Base-by-base conservation (phyloP, 768 basidiomycete genomes). In the Amanita pallidorosea region DNA sequence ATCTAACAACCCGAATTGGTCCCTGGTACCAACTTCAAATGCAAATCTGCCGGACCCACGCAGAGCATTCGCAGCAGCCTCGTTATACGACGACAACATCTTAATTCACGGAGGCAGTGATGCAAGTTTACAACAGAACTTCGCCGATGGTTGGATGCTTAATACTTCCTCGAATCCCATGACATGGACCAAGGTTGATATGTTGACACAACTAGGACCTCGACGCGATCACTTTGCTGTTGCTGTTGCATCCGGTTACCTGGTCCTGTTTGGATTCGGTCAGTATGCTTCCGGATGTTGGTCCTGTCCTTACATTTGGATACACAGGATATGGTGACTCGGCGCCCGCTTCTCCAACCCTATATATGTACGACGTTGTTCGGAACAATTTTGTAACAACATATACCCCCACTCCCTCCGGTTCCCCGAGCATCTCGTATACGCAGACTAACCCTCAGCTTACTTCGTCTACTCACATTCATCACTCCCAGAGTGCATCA, bases 71-170 rank as follows among this genome's bases (percentile, higher is more conserved):
- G 82, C 76, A 2, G 71, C 75, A 12, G 73, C 70, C 1, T 60
- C 71, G 7, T 68, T 82, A 29, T 64, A 71, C 18, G 71, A 71
- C 34, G 75, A 74, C 33, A 75, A 73, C 43, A 67, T 89, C 18
- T 65, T 92, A 51, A 79, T 94, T 13, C 86, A 90, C 18, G 92
- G 92, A 4, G 92, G 92, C 5, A 74, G 78, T 25, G 80, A 87
- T 58, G 76, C 73, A 4, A 59, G 52, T 34, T 67, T 81, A 37
- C 74, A 81, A 58, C 70, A 58, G 3, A 75, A 73, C n/a, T 75
- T 72, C 51, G 68, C 62, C 34, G 83, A 85, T 64, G 92, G 89
- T 13, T 85, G 80, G 81, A 71, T 84, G 49, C 74, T 85, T 33
- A 79, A 83, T 60, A 76, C 77, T 2, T 67, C 68, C 8, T 67